A percentile compares a stretch with the other conserved stretches of the same genome.
Conservation (phyloP, 805 yeast genomes). For the Wickerhamomyces queroliae region DNA sequence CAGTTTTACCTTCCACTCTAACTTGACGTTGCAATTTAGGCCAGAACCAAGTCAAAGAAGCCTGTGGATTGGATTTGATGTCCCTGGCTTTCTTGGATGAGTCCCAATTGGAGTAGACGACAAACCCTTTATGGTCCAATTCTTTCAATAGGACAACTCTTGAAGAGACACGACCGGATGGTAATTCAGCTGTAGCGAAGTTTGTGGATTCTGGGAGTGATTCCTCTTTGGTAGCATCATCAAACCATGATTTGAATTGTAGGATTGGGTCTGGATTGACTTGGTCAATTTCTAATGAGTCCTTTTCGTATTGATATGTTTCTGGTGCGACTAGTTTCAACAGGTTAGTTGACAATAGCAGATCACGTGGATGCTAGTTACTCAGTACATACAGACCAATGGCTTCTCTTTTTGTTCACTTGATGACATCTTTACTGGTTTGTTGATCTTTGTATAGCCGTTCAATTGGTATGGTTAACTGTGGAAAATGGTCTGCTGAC, state of each 20-base stretch:
- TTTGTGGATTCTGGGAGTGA: constrained; percentile 78
- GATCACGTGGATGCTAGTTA: background rate
- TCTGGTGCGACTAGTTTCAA: constrained; percentile 57
- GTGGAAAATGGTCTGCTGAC: background rate
- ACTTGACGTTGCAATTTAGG: constrained; percentile 86
- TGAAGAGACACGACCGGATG: constrained; percentile 85
- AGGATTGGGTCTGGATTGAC: constrained; percentile 56
- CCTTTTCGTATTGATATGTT: constrained; percentile 81
- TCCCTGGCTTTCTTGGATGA: constrained; percentile 78
- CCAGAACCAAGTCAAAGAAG: constrained; percentile 90
- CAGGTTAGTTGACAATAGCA: background rate
- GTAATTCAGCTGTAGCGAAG: constrained; percentile 83
- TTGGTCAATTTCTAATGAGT: constrained; percentile 47
- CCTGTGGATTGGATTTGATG: constrained; percentile 65
- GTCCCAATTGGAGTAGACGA: constrained; percentile 89
- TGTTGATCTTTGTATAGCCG: no score
- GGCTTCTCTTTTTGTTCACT: constrained; percentile 12
- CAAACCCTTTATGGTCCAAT: constrained; percentile 77
- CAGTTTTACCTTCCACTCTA: constrained; percentile 83
- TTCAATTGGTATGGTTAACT: background rate
- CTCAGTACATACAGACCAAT: constrained; percentile 17
- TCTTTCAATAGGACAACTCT: constrained; percentile 86
- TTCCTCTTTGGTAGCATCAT: constrained; percentile 60
- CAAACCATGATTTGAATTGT: constrained; percentile 84
- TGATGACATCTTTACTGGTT: background rate